These are phyloP conservation scores for Hypoxylon sp. DNA, from an alignment of 2,329 filamentous ascomycete species.

Conservation along the genomic window DNA sequence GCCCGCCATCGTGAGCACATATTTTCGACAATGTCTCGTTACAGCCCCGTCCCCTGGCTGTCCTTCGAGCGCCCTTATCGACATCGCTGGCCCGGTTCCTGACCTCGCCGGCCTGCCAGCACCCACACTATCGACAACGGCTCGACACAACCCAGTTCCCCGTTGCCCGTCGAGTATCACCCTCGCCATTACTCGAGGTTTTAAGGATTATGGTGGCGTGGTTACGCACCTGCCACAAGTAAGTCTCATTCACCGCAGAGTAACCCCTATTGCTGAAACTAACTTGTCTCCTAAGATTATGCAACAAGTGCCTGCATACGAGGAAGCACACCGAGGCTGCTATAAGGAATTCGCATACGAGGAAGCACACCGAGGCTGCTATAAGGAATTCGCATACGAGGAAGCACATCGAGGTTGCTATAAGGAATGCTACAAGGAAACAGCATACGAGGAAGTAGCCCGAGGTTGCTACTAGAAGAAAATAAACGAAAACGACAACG, in stretches of 20 bases:
- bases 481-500: too few relatives aligned
- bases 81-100: conserved; percentile 9
- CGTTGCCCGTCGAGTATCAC: conserved; percentile 24
- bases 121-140: conserved; percentile 28
- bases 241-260: not conserved
- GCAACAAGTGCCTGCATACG: too few relatives aligned
- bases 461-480: not conserved
- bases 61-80: conserved; percentile 33
- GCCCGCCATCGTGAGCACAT: conserved; percentile 1
- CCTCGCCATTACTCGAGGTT: conserved; percentile 24
- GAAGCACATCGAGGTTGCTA: too few relatives aligned
- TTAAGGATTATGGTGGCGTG: not conserved
- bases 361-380: too few relatives aligned
- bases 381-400: too few relatives aligned
- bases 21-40: conserved; percentile 22
- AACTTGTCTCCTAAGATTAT: not conserved
- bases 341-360: too few relatives aligned
- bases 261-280: not conserved
- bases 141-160: conserved; percentile 34
- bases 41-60: conserved; percentile 31
- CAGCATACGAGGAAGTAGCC: too few relatives aligned
- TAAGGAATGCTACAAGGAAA: too few relatives aligned
- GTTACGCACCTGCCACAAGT: not conserved
- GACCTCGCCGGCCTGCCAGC: conserved; percentile 27
- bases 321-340: too few relatives aligned